Evolutionary conservation across 1,139 yeast species (phyloP).

Genomic region (Insectozyma bohioensis): DNA sequence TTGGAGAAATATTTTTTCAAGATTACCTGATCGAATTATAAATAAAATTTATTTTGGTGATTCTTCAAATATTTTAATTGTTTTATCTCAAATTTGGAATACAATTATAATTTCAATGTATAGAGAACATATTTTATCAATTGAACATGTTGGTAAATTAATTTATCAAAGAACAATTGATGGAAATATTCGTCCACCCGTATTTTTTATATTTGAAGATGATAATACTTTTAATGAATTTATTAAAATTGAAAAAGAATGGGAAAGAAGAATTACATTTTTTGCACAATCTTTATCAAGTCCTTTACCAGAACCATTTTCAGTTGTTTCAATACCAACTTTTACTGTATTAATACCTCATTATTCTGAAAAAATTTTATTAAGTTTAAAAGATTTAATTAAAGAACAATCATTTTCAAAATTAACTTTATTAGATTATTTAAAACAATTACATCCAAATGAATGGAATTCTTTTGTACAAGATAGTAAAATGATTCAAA

Average conservation of each 20-base stretch:
- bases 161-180: constrained; percentile 46
- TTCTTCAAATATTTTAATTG: constrained; percentile 34
- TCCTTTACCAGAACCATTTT: constrained; percentile 70
- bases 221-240: constrained; percentile 47
- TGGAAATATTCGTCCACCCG: constrained; percentile 52
- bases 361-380: constrained; percentile 70
- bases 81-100: constrained; percentile 79
- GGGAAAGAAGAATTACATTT: constrained; percentile 77
- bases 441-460: constrained; percentile 62
- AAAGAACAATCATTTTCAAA: constrained; percentile 59
- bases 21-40: constrained; percentile 71
- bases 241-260: constrained; percentile 62
- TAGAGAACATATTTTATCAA: constrained; percentile 72
- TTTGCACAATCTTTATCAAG: constrained; percentile 87
- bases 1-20: constrained; percentile 56
- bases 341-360: constrained; percentile 88
- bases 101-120: constrained; percentile 73
- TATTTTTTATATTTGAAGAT: constrained; percentile 74
- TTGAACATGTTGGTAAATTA: constrained; percentile 64
- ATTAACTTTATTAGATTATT: constrained; percentile 69
- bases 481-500: constrained; percentile 49
- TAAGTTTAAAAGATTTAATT: constrained; percentile 66
- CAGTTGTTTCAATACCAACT: constrained; percentile 74
- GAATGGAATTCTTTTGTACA: constrained; percentile 81
- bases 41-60: constrained; percentile 58